phyloP scores from a whole-genome alignment of 106 monocot genomes.

The Posidonia australis region DNA sequence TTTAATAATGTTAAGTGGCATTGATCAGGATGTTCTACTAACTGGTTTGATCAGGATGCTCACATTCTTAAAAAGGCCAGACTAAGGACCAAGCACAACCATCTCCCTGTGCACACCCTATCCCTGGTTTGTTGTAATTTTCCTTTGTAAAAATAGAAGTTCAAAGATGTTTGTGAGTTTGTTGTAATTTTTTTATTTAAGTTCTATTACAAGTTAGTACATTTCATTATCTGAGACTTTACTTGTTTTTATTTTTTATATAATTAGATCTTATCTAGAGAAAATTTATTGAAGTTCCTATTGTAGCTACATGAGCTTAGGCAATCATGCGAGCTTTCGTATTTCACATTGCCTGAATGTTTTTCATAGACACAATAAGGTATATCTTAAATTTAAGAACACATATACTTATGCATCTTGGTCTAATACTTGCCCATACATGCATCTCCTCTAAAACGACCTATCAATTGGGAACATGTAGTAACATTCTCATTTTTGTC shows the following conservation, averaged over 20 bases:
- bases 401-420: too few species aligned
- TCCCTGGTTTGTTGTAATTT: too few species aligned
- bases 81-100: too few species aligned
- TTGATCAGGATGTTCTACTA: too few species aligned
- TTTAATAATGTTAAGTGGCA: too few species aligned
- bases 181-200: neutral
- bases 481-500: conserved; percentile 83
- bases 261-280: conserved; percentile 65
- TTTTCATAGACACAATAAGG: neutral
- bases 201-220: neutral
- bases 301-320: conserved; percentile 84
- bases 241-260: neutral
- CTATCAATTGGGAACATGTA: conserved; percentile 74
- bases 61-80: too few species aligned
- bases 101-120: too few species aligned
- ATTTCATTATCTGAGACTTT: neutral
- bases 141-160: too few species aligned
- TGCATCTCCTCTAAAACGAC: conserved; percentile 69
- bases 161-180: too few species aligned
- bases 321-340: conserved; percentile 68
- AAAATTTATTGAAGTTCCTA: conserved; percentile 75
- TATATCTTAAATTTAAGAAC: neutral
- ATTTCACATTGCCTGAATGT: conserved; percentile 71
- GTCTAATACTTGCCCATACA: conserved; percentile 30
- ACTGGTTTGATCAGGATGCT: too few species aligned